Evolutionary conservation across 495 filamentous ascomycete genomes (phyloP).

Genomic region (Penicillium verhagenii): DNA sequence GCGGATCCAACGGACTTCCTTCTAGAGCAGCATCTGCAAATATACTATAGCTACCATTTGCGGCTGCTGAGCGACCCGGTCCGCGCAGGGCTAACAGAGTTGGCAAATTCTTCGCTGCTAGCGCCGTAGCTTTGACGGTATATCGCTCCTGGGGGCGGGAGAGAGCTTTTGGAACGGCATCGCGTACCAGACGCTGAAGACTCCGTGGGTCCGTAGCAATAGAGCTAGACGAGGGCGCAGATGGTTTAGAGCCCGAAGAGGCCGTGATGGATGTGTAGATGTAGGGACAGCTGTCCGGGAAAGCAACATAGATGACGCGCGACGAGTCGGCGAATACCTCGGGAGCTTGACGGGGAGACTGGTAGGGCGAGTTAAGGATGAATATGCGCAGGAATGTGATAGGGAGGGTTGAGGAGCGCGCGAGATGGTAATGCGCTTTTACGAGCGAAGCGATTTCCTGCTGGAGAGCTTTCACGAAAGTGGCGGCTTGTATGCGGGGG

Average conservation of each 20-base stretch:
- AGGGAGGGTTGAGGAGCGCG: conserved; percentile 59
- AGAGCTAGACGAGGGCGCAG: conserved; percentile 15
- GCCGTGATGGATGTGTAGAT: conserved; percentile 66
- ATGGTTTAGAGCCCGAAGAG: conserved; percentile 28
- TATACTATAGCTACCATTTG: conserved; percentile 74
- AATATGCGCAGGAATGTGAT: conserved; percentile 73
- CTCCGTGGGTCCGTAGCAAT: conserved; percentile 56
- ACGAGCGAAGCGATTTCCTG: conserved; percentile 67
- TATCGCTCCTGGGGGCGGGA: conserved; percentile 68
- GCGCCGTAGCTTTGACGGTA: conserved; percentile 58
- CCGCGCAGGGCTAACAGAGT: conserved; percentile 66
- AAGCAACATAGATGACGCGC: conserved; percentile 70
- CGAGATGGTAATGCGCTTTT: conserved; percentile 77
- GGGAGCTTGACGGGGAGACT: conserved; percentile 41
- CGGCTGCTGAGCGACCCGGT: conserved; percentile 60
- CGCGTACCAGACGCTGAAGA: conserved; percentile 65
- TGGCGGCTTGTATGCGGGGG: conserved; percentile 72
- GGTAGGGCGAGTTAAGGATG: conserved; percentile 71
- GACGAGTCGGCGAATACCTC: conserved; percentile 52
- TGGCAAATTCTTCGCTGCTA: conserved; percentile 66
- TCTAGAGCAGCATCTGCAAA: conserved; percentile 65
- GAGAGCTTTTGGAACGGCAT: conserved; percentile 75
- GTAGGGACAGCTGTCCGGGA: conserved; percentile 73
- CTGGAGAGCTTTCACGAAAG: conserved; percentile 72
- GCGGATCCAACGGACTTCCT: conserved; percentile 57